These are phyloP conservation scores for Apostasia shenzhenica DNA, from an alignment of 106 monocot genomes.

Conservation along the genomic window DNA sequence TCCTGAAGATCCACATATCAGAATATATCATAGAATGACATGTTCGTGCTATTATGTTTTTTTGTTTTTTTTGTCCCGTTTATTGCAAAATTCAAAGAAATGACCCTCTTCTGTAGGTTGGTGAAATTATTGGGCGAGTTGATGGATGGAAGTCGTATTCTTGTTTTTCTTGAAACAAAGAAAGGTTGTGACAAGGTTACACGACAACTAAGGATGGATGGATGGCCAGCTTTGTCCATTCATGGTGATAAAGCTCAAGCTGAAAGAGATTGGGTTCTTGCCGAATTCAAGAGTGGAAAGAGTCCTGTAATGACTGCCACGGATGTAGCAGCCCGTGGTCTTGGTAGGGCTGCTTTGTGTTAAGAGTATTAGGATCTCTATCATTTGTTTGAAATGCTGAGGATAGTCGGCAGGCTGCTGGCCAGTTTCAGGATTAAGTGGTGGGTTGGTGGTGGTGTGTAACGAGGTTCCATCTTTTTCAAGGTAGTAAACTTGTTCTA, in stretches of 20 bases:
- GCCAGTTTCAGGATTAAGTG: constrained; percentile 61
- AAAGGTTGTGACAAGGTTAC: constrained; percentile 95
- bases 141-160: constrained; percentile 91
- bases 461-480: constrained; percentile 45
- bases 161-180: constrained; percentile 92
- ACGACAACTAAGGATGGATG: constrained; percentile 85
- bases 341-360: constrained; percentile 81
- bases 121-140: constrained; percentile 63
- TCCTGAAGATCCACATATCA: too few relatives aligned
- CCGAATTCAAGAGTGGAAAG: constrained; percentile 87
- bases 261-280: constrained; percentile 94
- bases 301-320: constrained; percentile 98
- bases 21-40: too few relatives aligned
- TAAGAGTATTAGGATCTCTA: constrained; percentile 38
- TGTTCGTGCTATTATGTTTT: too few relatives aligned
- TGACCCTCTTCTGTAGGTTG: constrained; percentile 36
- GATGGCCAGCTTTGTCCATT: constrained; percentile 95
- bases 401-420: constrained; percentile 71
- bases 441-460: constrained; percentile 54
- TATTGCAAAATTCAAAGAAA: background rate
- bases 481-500: constrained; percentile 60
- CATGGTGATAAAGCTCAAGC: constrained; percentile 96
- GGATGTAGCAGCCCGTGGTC: constrained; percentile 99
- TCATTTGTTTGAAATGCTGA: constrained; percentile 24
- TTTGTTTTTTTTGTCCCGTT: too few relatives aligned